Conservation (phyloP, 306 rosid genomes). For the Rosa chinensis region DNA sequence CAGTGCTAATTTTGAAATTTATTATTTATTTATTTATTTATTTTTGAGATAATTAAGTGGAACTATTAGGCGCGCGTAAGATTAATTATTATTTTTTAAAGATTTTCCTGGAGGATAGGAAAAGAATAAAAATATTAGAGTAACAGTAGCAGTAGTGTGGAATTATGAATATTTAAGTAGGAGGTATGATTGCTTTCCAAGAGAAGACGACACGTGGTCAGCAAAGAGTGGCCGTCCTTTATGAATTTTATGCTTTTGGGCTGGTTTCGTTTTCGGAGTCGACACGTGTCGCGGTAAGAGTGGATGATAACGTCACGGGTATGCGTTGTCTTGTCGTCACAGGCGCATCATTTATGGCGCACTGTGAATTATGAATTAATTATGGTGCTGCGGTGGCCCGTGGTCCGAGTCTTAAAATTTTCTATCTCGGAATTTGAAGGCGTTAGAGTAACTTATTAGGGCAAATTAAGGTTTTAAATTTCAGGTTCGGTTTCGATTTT, state of each 20-base stretch:
- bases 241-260: slow-evolving; percentile 16
- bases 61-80: not conserved
- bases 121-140: not conserved
- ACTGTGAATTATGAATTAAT: not conserved
- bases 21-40: not conserved
- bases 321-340: slow-evolving; percentile 6
- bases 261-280: slow-evolving; percentile 14
- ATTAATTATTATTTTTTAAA: not conserved
- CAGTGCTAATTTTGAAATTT: not conserved
- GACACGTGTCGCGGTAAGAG: slow-evolving; percentile 38
- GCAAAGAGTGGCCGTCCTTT: slow-evolving; percentile 36
- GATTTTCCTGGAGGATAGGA: not conserved
- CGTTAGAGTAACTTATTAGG: no score
- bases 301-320: not conserved
- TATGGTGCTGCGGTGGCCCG: no score
- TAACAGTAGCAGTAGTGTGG: not conserved
- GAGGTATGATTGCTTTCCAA: not conserved
- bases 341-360: not conserved
- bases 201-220: slow-evolving; percentile 31
- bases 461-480: no score
- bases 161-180: not conserved
- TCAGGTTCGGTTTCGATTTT: no score
- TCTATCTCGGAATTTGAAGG: no score
- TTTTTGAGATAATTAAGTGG: not conserved
- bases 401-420: no score